Conservation (phyloP, 2,329 filamentous ascomycete species). For the Hypoxylon sp. region DNA sequence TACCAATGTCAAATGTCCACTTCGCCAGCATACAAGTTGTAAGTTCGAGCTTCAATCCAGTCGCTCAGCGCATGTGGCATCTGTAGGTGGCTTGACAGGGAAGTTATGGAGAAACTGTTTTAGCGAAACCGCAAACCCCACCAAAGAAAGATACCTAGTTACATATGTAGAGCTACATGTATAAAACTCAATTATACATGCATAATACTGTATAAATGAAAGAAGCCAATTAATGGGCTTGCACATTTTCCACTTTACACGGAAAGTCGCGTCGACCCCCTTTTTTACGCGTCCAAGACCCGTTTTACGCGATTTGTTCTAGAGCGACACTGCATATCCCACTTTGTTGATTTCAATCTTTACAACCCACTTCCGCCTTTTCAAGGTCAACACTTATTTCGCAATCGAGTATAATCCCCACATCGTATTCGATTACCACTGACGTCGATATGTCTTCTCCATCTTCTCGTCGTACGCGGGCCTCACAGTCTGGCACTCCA, state of each 20-base stretch:
- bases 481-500: conserved; percentile 63
- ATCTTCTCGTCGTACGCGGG: conserved; percentile 63
- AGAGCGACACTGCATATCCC: conserved; percentile 17
- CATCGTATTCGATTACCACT: conserved; percentile 10
- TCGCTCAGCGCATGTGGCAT: conserved; percentile 11
- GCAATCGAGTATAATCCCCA: conserved; percentile 7
- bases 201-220: conserved; percentile 16
- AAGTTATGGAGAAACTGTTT: conserved; percentile 36
- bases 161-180: too few species aligned
- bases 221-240: conserved; percentile 21
- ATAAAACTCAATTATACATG: too few species aligned
- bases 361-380: conserved; percentile 12
- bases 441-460: conserved; percentile 68
- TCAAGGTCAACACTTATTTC: conserved; percentile 12
- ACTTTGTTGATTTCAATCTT: conserved; percentile 17
- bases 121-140: conserved; percentile 28
- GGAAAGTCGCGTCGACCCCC: conserved; percentile 39
- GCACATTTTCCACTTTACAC: conserved; percentile 47
- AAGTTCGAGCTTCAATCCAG: conserved; percentile 18
- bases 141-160: too few species aligned
- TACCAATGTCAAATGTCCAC: background rate
- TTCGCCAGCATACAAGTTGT: conserved; percentile 6
- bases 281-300: conserved; percentile 40
- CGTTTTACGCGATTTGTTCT: conserved; percentile 40
- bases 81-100: conserved; percentile 27